Evolutionary conservation across 176 grass and related monocot species (phyloP).

Genomic region (Guadua angustifolia): DNA sequence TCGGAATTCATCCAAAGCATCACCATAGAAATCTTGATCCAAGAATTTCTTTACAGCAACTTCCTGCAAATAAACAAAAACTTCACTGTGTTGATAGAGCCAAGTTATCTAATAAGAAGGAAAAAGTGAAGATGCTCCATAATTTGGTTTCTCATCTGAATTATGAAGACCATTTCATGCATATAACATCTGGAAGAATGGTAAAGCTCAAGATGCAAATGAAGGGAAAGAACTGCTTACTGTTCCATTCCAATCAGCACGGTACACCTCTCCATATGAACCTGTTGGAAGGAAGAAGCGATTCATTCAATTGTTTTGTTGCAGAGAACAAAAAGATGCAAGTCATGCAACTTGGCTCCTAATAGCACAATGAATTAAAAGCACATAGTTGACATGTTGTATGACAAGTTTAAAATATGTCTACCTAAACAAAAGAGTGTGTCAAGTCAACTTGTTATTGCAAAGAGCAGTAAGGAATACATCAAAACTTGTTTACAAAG

Average conservation of each 20-base stretch:
- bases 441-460: conserved; percentile 31
- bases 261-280: conserved; percentile 99
- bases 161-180: conserved; percentile 26
- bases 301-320: conserved; percentile 48
- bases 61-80: conserved; percentile 76
- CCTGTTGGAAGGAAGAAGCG: conserved; percentile 55
- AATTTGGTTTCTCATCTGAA: conserved; percentile 22
- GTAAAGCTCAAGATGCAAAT: conserved; percentile 50
- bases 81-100: neutral
- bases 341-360: conserved; percentile 27
- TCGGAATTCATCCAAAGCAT: conserved; percentile 94
- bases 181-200: conserved; percentile 20
- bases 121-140: conserved; percentile 13
- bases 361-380: conserved; percentile 31
- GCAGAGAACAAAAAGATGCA: conserved; percentile 9
- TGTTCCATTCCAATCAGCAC: conserved; percentile 97
- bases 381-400: conserved; percentile 19
- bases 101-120: conserved; percentile 31
- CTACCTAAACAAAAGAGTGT: conserved; percentile 17
- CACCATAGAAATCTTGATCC: conserved; percentile 99
- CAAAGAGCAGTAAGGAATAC: conserved; percentile 24
- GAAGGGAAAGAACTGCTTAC: conserved; percentile 58
- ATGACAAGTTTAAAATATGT: conserved; percentile 31
- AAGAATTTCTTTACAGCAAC: conserved; percentile 99
- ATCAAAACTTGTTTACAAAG: conserved; percentile 41